A percentile compares a stretch with the other conserved stretches of the same genome.
Conservation (phyloP, 768 basidiomycete genomes). For the Russula virescens region DNA sequence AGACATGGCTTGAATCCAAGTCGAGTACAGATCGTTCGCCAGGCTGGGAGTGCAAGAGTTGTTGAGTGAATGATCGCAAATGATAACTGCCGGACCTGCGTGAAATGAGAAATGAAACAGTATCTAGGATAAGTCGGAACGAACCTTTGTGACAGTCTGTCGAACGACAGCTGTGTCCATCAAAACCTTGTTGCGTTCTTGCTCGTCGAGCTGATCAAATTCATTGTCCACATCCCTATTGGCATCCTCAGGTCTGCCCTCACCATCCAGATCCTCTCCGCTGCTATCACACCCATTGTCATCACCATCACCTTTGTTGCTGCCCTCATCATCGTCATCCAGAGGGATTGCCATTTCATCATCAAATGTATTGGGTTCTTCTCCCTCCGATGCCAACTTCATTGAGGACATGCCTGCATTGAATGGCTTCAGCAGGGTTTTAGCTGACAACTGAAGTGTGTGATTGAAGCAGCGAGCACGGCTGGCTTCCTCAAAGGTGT, state of each 20-base stretch:
- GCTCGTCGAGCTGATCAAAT: too few species aligned
- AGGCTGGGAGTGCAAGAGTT: background rate
- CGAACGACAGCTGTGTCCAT: too few species aligned
- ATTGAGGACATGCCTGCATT: background rate
- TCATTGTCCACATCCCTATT: too few species aligned
- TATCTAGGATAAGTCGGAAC: too few species aligned
- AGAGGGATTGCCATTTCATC: too few species aligned
- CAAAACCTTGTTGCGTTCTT: too few species aligned
- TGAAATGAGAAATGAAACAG: too few species aligned
- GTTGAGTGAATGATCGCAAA: background rate
- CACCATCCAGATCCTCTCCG: background rate
- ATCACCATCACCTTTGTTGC: background rate
- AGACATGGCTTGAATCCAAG: background rate
- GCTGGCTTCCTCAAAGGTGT: constrained; percentile 25
- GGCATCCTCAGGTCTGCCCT: too few species aligned
- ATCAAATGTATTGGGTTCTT: too few species aligned
- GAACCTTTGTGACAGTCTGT: too few species aligned
- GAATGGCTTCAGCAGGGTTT: background rate
- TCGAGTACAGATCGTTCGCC: background rate
- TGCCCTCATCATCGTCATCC: too few species aligned
- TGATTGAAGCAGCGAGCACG: background rate
- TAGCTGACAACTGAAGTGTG: background rate
- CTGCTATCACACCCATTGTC: background rate
- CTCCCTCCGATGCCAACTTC: too few species aligned
- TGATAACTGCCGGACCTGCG: background rate